Evolutionary conservation across 176 grass and related monocot species (phyloP).

Genomic region (Sorghum bicolor): Sorghum_bicolor_NCBIv3 NC_012872.2:70605501-70606000

Average conservation of each 20-base stretch:
- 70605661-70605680: constrained; percentile 83
- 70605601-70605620: constrained; percentile 86
- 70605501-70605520: constrained; percentile 92
- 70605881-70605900: background rate
- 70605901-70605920: background rate
- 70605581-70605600: constrained; percentile 73
- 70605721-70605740: constrained; percentile 20
- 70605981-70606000: background rate
- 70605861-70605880: background rate
- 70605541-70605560: constrained; percentile 97
- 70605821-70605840: constrained; percentile 6
- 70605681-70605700: constrained; percentile 44
- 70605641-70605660: constrained; percentile 47
- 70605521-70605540: constrained; percentile 79
- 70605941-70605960: background rate
- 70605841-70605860: background rate
- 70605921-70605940: background rate
- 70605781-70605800: constrained; percentile 13
- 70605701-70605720: constrained; percentile 58
- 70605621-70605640: constrained; percentile 84
- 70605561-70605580: constrained; percentile 67
- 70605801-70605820: background rate
- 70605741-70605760: constrained; percentile 31
- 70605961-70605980: background rate
- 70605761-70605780: constrained; percentile 11